A percentile compares a stretch with the other conserved stretches of the same genome.
Conservation (phyloP, 2,329 filamentous ascomycete species). For the Phoma herbarum region DNA sequence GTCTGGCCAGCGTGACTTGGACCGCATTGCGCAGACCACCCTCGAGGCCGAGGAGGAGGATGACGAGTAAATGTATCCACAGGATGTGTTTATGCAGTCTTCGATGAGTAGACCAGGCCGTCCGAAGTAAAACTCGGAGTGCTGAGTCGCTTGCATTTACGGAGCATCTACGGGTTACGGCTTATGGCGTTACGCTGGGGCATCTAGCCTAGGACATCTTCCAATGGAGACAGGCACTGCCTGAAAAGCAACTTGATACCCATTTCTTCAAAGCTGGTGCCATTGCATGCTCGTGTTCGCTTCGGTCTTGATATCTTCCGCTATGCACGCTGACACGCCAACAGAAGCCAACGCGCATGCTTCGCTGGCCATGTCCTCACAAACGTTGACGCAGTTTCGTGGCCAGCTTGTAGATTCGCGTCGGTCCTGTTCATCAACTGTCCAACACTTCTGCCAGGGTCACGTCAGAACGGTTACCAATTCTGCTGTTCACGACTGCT, state of each 20-base stretch:
- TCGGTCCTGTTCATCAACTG: neutral
- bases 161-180: constrained; percentile 47
- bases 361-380: no score
- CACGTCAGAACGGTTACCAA: neutral
- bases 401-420: neutral
- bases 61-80: constrained; percentile 46
- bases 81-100: no score
- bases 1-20: constrained; percentile 97
- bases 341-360: no score
- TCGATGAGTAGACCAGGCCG: no score
- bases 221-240: constrained; percentile 46
- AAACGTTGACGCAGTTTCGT: no score
- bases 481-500: neutral
- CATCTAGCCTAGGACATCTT: constrained; percentile 45
- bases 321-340: no score
- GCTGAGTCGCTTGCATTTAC: neutral
- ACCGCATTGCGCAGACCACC: constrained; percentile 69
- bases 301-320: neutral
- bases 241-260: constrained; percentile 46
- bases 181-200: constrained; percentile 50
- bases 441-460: neutral
- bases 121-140: no score
- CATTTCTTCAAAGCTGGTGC: constrained; percentile 15
- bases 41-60: constrained; percentile 61
- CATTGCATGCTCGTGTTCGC: neutral